These are phyloP conservation scores for Scutellaria baicalensis DNA, from an alignment of 257 asterid species.

Conservation along the genomic window DNA sequence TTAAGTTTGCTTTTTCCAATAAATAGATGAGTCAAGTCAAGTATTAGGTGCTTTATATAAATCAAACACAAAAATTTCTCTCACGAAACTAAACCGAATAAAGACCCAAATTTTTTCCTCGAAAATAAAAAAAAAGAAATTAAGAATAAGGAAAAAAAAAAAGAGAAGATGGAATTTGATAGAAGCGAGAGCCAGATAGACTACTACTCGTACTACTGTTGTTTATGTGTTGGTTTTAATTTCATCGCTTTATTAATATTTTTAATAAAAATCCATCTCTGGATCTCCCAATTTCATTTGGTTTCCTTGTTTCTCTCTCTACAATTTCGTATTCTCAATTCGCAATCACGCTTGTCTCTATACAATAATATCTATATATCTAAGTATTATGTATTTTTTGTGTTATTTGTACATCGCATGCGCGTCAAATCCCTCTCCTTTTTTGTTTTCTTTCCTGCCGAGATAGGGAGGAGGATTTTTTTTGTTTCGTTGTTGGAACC, in stretches of 20 bases:
- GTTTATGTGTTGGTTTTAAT: slow-evolving; percentile 38
- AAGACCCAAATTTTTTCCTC: background rate
- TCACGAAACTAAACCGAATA: slow-evolving; percentile 16
- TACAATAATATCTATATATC: slow-evolving; percentile 21
- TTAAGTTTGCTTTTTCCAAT: no score
- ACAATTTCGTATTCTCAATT: slow-evolving; percentile 25
- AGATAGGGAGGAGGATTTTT: slow-evolving; percentile 24
- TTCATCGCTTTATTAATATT: slow-evolving; percentile 18
- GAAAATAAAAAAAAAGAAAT: slow-evolving; percentile 2
- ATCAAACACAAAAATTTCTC: slow-evolving; percentile 1
- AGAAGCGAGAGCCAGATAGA: slow-evolving; percentile 35
- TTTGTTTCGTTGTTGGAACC: slow-evolving; percentile 21
- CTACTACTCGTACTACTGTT: slow-evolving; percentile 30
- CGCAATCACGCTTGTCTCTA: slow-evolving; percentile 42
- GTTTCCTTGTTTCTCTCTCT: slow-evolving; percentile 30
- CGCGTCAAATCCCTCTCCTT: slow-evolving; percentile 25
- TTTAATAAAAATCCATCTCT: slow-evolving; percentile 18
- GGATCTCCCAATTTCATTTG: slow-evolving; percentile 24
- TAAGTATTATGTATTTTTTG: slow-evolving; percentile 7
- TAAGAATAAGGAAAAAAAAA: background rate
- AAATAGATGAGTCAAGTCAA: slow-evolving; percentile 12
- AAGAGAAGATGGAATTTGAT: slow-evolving; percentile 30
- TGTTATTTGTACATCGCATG: slow-evolving; percentile 22
- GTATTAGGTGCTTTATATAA: slow-evolving; percentile 18
- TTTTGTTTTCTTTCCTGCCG: slow-evolving; percentile 30